Evolutionary conservation across 495 filamentous ascomycete genomes (phyloP).

Genomic region (Glutinoglossum americanum): DNA sequence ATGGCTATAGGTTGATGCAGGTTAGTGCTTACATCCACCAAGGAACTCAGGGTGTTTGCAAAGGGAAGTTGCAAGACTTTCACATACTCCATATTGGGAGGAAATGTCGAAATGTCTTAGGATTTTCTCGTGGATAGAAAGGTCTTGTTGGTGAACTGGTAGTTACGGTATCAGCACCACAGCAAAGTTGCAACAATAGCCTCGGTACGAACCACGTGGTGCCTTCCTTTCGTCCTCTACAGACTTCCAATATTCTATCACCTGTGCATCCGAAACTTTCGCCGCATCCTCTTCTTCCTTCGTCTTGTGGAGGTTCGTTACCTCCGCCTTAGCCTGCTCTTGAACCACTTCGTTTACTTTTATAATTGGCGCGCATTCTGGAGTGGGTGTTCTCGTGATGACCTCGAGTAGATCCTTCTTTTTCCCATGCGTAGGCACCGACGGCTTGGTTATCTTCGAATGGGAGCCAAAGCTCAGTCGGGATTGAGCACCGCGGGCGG

Average conservation of each 20-base stretch:
- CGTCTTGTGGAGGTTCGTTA: slow-evolving; percentile 20
- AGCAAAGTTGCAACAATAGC: neutral
- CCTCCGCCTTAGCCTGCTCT: slow-evolving; percentile 20
- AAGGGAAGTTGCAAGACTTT: neutral
- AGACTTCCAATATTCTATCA: slow-evolving; percentile 48
- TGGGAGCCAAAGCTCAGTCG: slow-evolving; percentile 54
- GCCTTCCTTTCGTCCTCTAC: slow-evolving; percentile 39
- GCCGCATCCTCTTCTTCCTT: slow-evolving; percentile 33
- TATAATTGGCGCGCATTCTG: slow-evolving; percentile 18
- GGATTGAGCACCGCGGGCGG: slow-evolving; percentile 27
- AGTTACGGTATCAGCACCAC: slow-evolving; percentile 5
- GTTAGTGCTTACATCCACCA: neutral
- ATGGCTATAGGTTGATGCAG: slow-evolving; percentile 34
- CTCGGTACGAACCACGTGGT: slow-evolving; percentile 22
- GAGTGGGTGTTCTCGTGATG: slow-evolving; percentile 20
- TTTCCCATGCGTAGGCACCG: slow-evolving; percentile 19
- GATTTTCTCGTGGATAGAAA: slow-evolving; percentile 62
- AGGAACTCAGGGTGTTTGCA: slow-evolving; percentile 1
- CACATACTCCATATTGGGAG: slow-evolving; percentile 69
- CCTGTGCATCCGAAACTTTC: slow-evolving; percentile 36
- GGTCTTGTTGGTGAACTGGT: slow-evolving; percentile 47
- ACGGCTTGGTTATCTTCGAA: slow-evolving; percentile 52
- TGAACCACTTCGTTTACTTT: slow-evolving; percentile 27
- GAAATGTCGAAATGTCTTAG: slow-evolving; percentile 75
- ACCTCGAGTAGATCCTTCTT: slow-evolving; percentile 25